A percentile compares a stretch with the other conserved stretches of the same genome.
phyloP scores from a whole-genome alignment of 2,329 filamentous ascomycete species.

The Aspergillus terreus region DNA sequence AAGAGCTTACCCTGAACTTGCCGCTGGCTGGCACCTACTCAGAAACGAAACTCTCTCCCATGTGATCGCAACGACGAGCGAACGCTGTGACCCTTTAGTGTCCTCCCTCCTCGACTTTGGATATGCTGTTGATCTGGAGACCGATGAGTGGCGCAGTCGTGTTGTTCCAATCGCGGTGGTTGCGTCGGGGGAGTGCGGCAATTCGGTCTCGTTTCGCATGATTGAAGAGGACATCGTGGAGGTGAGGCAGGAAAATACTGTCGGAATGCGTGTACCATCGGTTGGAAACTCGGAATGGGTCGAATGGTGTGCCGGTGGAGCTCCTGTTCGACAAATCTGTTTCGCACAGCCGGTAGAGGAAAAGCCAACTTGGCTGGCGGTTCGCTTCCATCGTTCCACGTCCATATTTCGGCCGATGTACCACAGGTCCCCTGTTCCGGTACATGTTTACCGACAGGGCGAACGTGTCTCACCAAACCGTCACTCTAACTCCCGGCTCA shows the following conservation, averaged over 20 bases:
- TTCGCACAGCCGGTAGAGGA: conserved; percentile 47
- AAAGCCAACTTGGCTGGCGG: conserved; percentile 46
- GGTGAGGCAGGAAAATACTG: conserved; percentile 11
- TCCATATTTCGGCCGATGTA: conserved; percentile 46
- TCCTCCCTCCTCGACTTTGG: conserved; percentile 49
- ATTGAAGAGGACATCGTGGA: conserved; percentile 28
- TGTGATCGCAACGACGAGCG: conserved; percentile 23
- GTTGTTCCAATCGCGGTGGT: conserved; percentile 35
- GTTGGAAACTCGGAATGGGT: conserved; percentile 41
- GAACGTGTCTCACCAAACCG: conserved; percentile 7
- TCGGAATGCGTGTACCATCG: conserved; percentile 37
- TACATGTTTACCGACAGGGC: conserved; percentile 13
- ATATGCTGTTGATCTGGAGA: conserved; percentile 39
- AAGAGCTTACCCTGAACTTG: conserved; percentile 33
- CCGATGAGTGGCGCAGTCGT: conserved; percentile 21
- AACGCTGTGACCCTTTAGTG: conserved; percentile 32
- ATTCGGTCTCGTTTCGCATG: conserved; percentile 44
- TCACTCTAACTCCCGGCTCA: conserved; percentile 40
- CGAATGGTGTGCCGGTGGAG: conserved; percentile 48
- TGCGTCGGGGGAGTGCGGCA: conserved; percentile 44
- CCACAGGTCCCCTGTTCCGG: conserved; percentile 26
- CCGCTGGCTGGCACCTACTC: conserved; percentile 28
- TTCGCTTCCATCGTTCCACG: conserved; percentile 45
- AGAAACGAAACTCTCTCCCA: conserved; percentile 31
- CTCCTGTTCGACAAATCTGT: conserved; percentile 52